Evolutionary conservation across 352 stramenopile genomes (phyloP).

Genomic region (Globisporangium mamillatum): DNA sequence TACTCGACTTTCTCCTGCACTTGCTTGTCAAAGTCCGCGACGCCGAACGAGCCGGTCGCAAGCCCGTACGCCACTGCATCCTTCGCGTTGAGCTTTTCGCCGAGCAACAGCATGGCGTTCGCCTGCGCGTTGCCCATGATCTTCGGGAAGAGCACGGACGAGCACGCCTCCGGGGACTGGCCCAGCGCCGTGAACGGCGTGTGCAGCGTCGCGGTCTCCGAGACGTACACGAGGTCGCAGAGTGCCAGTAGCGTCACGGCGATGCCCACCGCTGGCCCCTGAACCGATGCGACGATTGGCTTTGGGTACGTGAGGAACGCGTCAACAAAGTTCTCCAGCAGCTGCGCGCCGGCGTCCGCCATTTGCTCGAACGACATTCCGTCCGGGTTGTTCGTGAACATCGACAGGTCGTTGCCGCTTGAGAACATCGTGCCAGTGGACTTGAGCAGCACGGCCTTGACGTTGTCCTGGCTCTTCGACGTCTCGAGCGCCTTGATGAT

Average conservation of each 20-base stretch:
- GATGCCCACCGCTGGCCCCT: conserved; percentile 90
- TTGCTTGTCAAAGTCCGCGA: conserved; percentile 59
- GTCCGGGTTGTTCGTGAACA: conserved; percentile 62
- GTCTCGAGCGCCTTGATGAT: conserved; percentile 67
- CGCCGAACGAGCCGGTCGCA: conserved; percentile 49
- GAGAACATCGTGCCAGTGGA: conserved; percentile 87
- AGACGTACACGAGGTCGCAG: conserved; percentile 89
- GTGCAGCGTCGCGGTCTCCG: conserved; percentile 86
- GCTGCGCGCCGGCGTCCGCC: conserved; percentile 47
- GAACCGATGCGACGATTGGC: conserved; percentile 86
- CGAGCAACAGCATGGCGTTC: conserved; percentile 85
- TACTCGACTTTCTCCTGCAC: conserved; percentile 62
- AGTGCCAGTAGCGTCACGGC: conserved; percentile 85
- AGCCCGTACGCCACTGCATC: conserved; percentile 46
- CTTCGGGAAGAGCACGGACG: conserved; percentile 77
- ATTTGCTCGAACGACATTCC: conserved; percentile 57
- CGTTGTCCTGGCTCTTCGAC: conserved; percentile 54
- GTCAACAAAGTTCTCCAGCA: conserved; percentile 67
- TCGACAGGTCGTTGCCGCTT: conserved; percentile 85
- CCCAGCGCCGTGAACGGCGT: conserved; percentile 91
- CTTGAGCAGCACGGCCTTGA: conserved; percentile 87
- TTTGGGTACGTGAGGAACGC: conserved; percentile 88
- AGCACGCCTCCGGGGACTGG: conserved; percentile 90
- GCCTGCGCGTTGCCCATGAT: conserved; percentile 85
- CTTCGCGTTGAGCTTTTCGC: conserved; percentile 76